Evolutionary conservation across 768 basidiomycete species (phyloP).

Genomic region (Panaeolus cyanescens): DNA sequence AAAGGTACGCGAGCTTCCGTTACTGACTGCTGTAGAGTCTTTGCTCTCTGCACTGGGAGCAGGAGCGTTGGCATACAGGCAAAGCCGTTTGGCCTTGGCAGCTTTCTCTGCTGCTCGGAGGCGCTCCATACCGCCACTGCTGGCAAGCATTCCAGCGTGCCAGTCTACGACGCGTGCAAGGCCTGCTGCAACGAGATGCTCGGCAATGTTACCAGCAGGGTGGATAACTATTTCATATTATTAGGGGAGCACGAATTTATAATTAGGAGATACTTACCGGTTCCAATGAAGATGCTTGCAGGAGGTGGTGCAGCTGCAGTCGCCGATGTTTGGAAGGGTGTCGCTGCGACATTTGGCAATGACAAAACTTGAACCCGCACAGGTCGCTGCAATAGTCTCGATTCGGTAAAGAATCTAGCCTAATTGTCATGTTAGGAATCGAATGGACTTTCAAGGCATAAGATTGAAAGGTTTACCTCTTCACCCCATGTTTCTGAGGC

Average conservation of each 20-base stretch:
- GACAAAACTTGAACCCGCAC: constrained; percentile 82
- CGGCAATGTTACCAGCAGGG: constrained; percentile 93
- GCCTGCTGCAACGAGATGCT: constrained; percentile 81
- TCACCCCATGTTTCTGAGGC: constrained; percentile 83
- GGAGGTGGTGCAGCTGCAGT: constrained; percentile 57
- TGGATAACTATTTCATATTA: constrained; percentile 61
- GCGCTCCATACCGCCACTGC: constrained; percentile 82
- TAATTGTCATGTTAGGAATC: constrained; percentile 30
- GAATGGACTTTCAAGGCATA: background rate
- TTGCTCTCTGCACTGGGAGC: constrained; percentile 42
- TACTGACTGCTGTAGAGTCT: constrained; percentile 28
- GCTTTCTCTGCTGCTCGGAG: constrained; percentile 80
- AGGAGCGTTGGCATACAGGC: constrained; percentile 65
- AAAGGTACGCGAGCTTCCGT: constrained; percentile 55
- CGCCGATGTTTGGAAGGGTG: constrained; percentile 72
- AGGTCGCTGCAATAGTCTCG: constrained; percentile 75
- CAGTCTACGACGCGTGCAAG: constrained; percentile 93
- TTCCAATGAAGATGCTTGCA: constrained; percentile 89
- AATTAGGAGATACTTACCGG: constrained; percentile 43
- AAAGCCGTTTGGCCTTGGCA: constrained; percentile 75
- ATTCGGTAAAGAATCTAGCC: constrained; percentile 95
- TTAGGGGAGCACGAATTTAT: background rate
- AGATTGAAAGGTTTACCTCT: constrained; percentile 58
- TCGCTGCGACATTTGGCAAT: constrained; percentile 74
- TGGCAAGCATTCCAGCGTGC: constrained; percentile 95